Percentiles rank a stretch among this genome's conserved stretches.
phyloP scores from a whole-genome alignment of 139 green algal species.

The Chlorella sp. region DNA sequence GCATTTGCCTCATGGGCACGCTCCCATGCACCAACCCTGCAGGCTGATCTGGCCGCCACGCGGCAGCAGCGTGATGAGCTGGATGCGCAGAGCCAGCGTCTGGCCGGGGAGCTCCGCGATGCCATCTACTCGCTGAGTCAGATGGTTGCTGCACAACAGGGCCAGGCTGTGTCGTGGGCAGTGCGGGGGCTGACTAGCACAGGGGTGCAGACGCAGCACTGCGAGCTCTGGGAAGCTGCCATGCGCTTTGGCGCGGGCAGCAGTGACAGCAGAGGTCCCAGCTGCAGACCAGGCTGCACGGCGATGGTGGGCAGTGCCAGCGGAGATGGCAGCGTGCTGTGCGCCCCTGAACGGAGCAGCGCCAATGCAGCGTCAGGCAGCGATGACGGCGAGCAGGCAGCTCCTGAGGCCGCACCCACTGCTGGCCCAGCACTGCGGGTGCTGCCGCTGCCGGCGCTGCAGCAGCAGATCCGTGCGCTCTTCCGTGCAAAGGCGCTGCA shows the following conservation, averaged over 20 bases:
- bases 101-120: constrained; percentile 2
- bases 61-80: constrained; percentile 1
- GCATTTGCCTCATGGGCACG: no score
- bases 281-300: neutral
- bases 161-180: neutral
- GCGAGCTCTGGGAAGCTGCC: constrained; percentile 17
- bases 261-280: neutral
- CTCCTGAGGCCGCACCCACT: neutral
- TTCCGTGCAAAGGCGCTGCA: constrained; percentile 15
- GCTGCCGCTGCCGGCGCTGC: constrained; percentile 13
- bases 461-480: neutral
- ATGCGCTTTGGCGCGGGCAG: neutral
- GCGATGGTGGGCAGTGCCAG: neutral
- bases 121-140: constrained; percentile 9
- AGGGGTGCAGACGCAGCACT: constrained; percentile 23
- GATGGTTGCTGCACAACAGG: neutral
- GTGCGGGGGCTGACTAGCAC: neutral
- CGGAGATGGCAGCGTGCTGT: neutral
- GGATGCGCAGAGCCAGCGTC: neutral
- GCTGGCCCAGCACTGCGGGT: neutral
- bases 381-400: neutral
- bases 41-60: neutral
- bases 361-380: neutral
- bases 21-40: neutral
- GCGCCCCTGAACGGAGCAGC: no score